Conservation (phyloP, 2,329 filamentous ascomycete genomes). For the Lachnellula suecica region DNA sequence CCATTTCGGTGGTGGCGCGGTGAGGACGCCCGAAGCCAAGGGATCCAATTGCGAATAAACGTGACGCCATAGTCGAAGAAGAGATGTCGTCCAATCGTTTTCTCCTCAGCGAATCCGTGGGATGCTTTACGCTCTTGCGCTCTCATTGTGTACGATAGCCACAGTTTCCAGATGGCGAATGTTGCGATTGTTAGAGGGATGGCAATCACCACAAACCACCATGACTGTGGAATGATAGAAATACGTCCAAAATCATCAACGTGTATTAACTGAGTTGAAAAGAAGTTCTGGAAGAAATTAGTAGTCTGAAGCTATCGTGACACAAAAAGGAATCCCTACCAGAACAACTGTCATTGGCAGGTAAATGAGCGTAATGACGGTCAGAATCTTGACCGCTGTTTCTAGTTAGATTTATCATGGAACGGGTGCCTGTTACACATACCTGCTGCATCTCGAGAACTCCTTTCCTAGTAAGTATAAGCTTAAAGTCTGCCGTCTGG, state of each 20-base stretch:
- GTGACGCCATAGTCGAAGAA: neutral
- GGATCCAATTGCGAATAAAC: neutral
- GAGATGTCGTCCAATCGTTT: neutral
- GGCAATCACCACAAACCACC: constrained; percentile 13
- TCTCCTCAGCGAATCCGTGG: neutral
- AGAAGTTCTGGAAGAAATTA: constrained; percentile 14
- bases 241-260: constrained; percentile 9
- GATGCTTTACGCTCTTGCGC: neutral
- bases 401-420: neutral
- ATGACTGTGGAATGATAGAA: constrained; percentile 8
- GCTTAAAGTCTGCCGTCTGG: neutral
- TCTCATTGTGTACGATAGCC: constrained; percentile 5
- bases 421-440: neutral
- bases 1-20: neutral
- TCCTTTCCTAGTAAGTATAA: constrained; percentile 9
- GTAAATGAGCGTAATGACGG: constrained; percentile 16
- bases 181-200: constrained; percentile 15
- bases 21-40: neutral
- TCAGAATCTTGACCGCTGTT: constrained; percentile 16
- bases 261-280: constrained; percentile 17
- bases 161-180: constrained; percentile 11
- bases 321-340: constrained; percentile 3
- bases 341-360: constrained; percentile 12
- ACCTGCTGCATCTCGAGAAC: constrained; percentile 15
- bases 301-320: too few relatives aligned